Conservation (phyloP, 1,139 yeast species). For the Kodamaea sp. region DNA sequence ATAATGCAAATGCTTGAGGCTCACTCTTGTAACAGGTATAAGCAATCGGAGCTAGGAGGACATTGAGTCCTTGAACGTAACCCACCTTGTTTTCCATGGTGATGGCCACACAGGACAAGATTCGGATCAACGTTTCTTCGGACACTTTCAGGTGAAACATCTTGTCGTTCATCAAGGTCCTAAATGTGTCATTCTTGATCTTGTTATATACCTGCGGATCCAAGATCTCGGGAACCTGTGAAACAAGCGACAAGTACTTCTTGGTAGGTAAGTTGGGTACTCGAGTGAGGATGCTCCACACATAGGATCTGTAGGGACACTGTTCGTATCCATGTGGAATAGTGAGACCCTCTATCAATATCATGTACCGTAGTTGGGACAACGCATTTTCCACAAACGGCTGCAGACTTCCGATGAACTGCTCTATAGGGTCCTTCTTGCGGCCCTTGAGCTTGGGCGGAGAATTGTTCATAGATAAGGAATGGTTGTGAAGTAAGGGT, state of each 20-base stretch:
- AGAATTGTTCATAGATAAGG: slow-evolving; percentile 2
- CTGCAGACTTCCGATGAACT: slow-evolving; percentile 61
- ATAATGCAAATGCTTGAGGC: slow-evolving; percentile 80
- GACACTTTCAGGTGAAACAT: slow-evolving; percentile 65
- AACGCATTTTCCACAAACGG: slow-evolving; percentile 68
- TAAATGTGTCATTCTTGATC: slow-evolving; percentile 82
- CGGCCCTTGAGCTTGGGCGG: slow-evolving; percentile 34
- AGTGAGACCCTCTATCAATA: slow-evolving; percentile 75
- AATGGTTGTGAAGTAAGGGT: background rate
- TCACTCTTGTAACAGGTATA: slow-evolving; percentile 73
- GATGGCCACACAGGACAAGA: slow-evolving; percentile 75
- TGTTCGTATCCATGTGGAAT: slow-evolving; percentile 48
- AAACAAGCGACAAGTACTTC: slow-evolving; percentile 56
- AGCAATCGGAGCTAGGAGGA: slow-evolving; percentile 80
- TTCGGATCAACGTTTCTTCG: slow-evolving; percentile 67
- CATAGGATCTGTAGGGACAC: slow-evolving; percentile 71
- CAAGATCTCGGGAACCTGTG: slow-evolving; percentile 53
- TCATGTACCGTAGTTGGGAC: slow-evolving; percentile 75
- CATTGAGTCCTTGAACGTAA: slow-evolving; percentile 93
- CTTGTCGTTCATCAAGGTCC: slow-evolving; percentile 79
- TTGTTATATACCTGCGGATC: slow-evolving; percentile 55
- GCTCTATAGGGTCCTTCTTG: slow-evolving; percentile 66
- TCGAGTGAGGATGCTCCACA: slow-evolving; percentile 79
- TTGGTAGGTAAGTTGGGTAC: slow-evolving; percentile 59
- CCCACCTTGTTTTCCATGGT: slow-evolving; percentile 37